phyloP scores from a whole-genome alignment of 495 filamentous ascomycete species.

The Penicillium cinerascens region DNA sequence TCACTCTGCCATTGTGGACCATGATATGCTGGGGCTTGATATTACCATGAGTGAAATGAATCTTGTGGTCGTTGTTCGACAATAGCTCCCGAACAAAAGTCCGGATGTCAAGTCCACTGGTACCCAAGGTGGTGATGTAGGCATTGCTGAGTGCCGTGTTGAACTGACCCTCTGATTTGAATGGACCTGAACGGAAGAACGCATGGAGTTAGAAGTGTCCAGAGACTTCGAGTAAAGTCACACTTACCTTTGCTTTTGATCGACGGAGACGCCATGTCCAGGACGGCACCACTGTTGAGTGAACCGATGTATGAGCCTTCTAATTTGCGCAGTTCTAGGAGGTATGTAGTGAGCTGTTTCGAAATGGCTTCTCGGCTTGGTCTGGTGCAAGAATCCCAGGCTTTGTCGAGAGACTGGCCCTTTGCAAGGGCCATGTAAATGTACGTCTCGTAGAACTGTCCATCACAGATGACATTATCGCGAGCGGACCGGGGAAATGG shows the following conservation, averaged over 20 bases:
- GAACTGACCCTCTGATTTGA: neutral
- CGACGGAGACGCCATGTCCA: neutral
- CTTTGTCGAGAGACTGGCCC: neutral
- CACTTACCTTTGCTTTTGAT: neutral
- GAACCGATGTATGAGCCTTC: neutral
- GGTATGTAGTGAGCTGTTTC: neutral
- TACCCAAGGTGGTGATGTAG: too few relatives aligned
- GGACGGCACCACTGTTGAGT: neutral
- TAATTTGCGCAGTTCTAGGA: neutral
- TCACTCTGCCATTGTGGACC: neutral
- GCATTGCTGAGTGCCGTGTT: neutral
- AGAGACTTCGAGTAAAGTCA: too few relatives aligned
- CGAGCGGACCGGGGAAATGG: constrained; percentile 13
- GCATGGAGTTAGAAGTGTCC: neutral
- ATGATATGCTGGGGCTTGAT: neutral
- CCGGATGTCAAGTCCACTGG: neutral
- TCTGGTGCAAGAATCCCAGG: neutral
- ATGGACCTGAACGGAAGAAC: neutral
- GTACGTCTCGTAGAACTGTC: neutral
- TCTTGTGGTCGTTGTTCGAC: neutral
- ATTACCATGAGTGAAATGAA: neutral
- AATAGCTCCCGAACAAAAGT: neutral
- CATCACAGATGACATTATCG: neutral
- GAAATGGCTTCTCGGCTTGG: neutral
- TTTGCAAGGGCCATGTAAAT: neutral